These are phyloP conservation scores for Mycena olivaceomarginata DNA, from an alignment of 768 basidiomycete species.

Conservation along the genomic window DNA sequence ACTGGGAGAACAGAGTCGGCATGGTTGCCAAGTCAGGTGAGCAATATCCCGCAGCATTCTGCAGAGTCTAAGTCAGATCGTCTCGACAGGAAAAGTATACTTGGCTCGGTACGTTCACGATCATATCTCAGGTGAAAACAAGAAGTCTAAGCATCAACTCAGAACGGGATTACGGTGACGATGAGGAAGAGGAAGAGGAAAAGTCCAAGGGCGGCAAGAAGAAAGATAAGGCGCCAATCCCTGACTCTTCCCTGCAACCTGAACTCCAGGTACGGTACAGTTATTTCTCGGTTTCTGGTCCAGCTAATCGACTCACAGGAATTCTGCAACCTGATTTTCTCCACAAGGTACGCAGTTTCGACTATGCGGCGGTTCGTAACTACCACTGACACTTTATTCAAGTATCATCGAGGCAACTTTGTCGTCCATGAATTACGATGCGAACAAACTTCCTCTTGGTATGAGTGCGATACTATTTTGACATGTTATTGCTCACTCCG, in stretches of 20 bases:
- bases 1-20: slow-evolving; percentile 70
- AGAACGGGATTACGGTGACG: slow-evolving; percentile 76
- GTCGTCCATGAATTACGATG: slow-evolving; percentile 81
- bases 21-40: slow-evolving; percentile 72
- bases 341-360: slow-evolving; percentile 57
- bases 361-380: not conserved
- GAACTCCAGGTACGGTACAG: slow-evolving; percentile 65
- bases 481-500: not conserved
- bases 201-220: slow-evolving; percentile 44
- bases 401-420: slow-evolving; percentile 73
- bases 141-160: not conserved
- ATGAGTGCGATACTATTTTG: not conserved
- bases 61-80: not conserved
- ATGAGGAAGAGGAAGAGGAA: slow-evolving; percentile 55
- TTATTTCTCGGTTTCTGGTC: not conserved
- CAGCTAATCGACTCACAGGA: slow-evolving; percentile 50
- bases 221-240: slow-evolving; percentile 57
- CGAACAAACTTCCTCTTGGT: slow-evolving; percentile 78
- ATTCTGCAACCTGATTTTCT: slow-evolving; percentile 73
- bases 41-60: slow-evolving; percentile 16
- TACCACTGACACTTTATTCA: slow-evolving; percentile 18
- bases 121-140: not conserved
- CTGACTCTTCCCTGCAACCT: slow-evolving; percentile 64
- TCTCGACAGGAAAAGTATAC: slow-evolving; percentile 74
- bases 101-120: slow-evolving; percentile 68